These are phyloP conservation scores for Fagopyrum esculentum DNA, from an alignment of 148 eudicot genomes.

Conservation along the genomic window DNA sequence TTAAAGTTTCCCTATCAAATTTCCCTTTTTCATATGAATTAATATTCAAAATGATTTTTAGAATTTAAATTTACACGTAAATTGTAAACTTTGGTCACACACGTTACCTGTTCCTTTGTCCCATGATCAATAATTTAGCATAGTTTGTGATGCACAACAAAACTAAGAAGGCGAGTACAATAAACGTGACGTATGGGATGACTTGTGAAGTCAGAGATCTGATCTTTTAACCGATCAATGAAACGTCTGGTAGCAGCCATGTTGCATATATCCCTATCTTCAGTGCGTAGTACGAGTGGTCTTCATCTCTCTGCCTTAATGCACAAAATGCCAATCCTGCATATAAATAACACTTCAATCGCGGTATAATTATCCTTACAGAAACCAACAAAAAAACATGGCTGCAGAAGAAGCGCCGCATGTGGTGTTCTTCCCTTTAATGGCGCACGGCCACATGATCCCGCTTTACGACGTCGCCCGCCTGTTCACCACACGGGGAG, in stretches of 20 bases:
- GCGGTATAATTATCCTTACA: no score
- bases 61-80: no score
- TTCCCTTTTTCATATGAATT: no score
- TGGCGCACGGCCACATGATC: conserved; percentile 31
- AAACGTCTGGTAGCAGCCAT: neutral
- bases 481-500: conserved; percentile 25
- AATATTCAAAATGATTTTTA: no score
- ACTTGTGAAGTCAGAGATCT: neutral
- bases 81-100: no score
- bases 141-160: neutral
- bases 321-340: neutral
- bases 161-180: neutral
- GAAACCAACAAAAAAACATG: conserved; percentile 4
- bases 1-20: no score
- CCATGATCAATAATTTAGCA: neutral
- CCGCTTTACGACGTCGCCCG: conserved; percentile 30
- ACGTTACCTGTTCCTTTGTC: no score
- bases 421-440: conserved; percentile 28
- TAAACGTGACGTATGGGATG: neutral
- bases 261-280: no score
- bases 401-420: conserved; percentile 12
- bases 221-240: neutral
- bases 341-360: neutral
- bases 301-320: neutral
- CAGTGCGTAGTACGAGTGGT: no score